These are phyloP conservation scores for Trichoderma arundinaceum DNA, from an alignment of 2,329 filamentous ascomycete species.

Conservation along the genomic window DNA sequence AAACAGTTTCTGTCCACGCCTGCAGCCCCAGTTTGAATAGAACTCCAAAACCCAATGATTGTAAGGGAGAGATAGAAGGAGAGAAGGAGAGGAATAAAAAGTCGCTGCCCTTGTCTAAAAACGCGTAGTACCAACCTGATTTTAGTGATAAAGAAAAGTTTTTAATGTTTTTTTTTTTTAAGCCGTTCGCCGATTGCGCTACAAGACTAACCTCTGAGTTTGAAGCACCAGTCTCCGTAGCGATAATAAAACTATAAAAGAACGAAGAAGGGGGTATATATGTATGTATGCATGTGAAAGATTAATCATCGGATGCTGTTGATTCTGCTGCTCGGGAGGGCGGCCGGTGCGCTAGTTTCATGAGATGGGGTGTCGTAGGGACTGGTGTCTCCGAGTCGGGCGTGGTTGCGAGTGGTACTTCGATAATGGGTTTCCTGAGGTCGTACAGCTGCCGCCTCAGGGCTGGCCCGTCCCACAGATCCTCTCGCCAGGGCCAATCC, in stretches of 20 bases:
- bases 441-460: slow-evolving; percentile 31
- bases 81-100: not conserved
- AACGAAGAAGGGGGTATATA: not conserved
- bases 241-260: not conserved
- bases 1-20: not conserved
- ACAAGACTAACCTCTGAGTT: not conserved
- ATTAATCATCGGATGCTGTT: slow-evolving; percentile 14
- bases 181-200: slow-evolving; percentile 7
- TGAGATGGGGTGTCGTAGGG: slow-evolving; percentile 19
- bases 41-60: not conserved
- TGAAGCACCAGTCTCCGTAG: not conserved
- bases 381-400: slow-evolving; percentile 25
- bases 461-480: slow-evolving; percentile 36
- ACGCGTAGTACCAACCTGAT: not conserved
- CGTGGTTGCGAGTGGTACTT: slow-evolving; percentile 12
- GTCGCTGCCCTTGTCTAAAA: slow-evolving; percentile 10
- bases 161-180: not conserved
- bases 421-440: slow-evolving; percentile 23
- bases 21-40: not conserved
- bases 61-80: not conserved
- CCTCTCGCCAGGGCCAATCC: slow-evolving; percentile 33
- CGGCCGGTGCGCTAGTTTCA: slow-evolving; percentile 23
- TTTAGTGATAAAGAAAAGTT: not conserved
- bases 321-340: slow-evolving; percentile 2
- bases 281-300: not conserved